Conservation (phyloP, 2,329 filamentous ascomycete species). For the Intubia oerlemansii region DNA sequence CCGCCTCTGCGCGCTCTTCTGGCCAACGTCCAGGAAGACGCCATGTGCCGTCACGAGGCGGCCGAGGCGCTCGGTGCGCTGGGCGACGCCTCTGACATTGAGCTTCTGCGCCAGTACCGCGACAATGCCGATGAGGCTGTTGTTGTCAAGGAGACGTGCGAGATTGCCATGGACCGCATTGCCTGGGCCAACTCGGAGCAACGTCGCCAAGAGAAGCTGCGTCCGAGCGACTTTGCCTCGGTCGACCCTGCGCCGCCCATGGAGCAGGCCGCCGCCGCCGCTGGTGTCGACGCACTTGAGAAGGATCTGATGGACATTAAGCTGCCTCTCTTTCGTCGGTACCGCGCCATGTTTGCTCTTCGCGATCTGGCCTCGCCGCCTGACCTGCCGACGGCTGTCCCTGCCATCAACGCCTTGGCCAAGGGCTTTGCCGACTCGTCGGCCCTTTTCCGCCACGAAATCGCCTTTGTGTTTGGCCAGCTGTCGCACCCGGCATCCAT, state of each 20-base stretch:
- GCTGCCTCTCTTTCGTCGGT: slow-evolving; percentile 71
- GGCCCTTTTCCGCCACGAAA: slow-evolving; percentile 89
- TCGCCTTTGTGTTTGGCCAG: slow-evolving; percentile 96
- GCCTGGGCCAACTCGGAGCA: slow-evolving; percentile 72
- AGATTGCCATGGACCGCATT: slow-evolving; percentile 87
- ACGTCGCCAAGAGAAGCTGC: slow-evolving; percentile 50
- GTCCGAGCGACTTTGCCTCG: slow-evolving; percentile 68
- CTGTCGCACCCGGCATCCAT: slow-evolving; percentile 93
- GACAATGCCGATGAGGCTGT: slow-evolving; percentile 57
- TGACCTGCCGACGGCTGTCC: slow-evolving; percentile 68
- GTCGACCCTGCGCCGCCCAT: slow-evolving; percentile 88
- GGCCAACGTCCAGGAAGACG: slow-evolving; percentile 59
- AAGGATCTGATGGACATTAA: slow-evolving; percentile 57
- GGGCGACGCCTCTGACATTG: slow-evolving; percentile 52
- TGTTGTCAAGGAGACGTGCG: slow-evolving; percentile 84
- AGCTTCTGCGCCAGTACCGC: slow-evolving; percentile 49
- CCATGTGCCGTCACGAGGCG: slow-evolving; percentile 92
- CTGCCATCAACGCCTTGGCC: slow-evolving; percentile 71
- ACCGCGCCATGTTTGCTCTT: slow-evolving; percentile 94
- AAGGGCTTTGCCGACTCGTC: slow-evolving; percentile 70
- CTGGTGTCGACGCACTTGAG: slow-evolving; percentile 37
- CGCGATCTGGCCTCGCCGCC: slow-evolving; percentile 88
- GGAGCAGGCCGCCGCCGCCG: slow-evolving; percentile 33
- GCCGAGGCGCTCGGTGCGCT: slow-evolving; percentile 86
- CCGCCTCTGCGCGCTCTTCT: slow-evolving; percentile 53